Base-by-base conservation (phyloP, 2,329 filamentous ascomycete species). In the Aspergillus pseudonomiae region DNA sequence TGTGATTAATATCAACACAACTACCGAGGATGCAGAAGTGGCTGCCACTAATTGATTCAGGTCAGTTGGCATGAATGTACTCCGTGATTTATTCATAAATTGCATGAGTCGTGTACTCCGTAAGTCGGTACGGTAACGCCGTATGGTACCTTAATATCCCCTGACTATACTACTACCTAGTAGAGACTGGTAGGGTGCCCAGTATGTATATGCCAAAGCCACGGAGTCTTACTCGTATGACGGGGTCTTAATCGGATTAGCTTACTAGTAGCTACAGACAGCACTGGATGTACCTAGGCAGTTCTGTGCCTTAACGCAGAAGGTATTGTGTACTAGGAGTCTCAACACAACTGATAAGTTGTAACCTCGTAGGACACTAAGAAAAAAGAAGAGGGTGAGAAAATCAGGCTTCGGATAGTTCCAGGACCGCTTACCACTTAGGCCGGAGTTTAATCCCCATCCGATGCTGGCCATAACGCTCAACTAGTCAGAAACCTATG, bases 391-490 rank as follows among this genome's bases (percentile, higher is more conserved):
- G 32, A 26, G 21, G 6, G 52, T 24, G 32, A 36, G 12, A 10
- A 55, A 55, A 16, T 19, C 36, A 39, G 19, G 26, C 48, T 55
- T 55, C 21, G 32, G 32, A 24, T 24, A 39, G 32, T 55, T 55
- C 32, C 21, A 36, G 26, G 30, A 55, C 32, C n/a, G 5, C 43
- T 11, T 46, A 55, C 32, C n/a, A 11, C 43, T 11, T 46, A 30
- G 52, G 36, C 36, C 45, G 46, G 57, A 59, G 46, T 28, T 53
- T 53, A 59, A 46, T 59, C 43, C 56, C 36, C 43, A 28, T 52
- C 32, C 36, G 46, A 26, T 16, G 41, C 32, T 41, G 57, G 26
- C 48, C 32, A 59, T 50, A 39, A 34, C 14, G 45, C 45, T 45
- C 45, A 50, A 12, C 21, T 21, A 21, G 24, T 32, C 43, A 30